Percentiles rank a stretch among this genome's conserved stretches.
phyloP scores from a whole-genome alignment of 2,329 filamentous ascomycete species.

The Aspergillus melleus region DNA sequence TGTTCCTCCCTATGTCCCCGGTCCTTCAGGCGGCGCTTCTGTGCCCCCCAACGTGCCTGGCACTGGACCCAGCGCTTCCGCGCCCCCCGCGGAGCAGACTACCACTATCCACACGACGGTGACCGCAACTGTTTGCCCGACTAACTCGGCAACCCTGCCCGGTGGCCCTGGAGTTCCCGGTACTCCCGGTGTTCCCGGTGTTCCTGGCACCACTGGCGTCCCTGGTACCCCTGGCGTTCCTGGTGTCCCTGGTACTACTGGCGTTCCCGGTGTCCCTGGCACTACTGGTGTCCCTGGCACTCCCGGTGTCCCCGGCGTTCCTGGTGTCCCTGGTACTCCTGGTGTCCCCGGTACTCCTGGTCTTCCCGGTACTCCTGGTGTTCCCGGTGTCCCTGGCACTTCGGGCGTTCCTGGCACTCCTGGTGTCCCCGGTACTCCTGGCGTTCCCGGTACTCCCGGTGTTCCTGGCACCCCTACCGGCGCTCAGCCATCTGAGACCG shows the following conservation, averaged over 20 bases:
- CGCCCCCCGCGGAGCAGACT: neutral
- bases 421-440: too few species aligned
- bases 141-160: neutral
- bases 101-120: too few species aligned
- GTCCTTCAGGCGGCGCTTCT: neutral
- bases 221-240: too few species aligned
- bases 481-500: too few species aligned
- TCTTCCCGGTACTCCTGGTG: too few species aligned
- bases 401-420: too few species aligned
- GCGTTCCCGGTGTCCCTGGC: too few species aligned
- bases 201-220: neutral
- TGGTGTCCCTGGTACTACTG: neutral
- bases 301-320: neutral
- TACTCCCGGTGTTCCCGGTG: too few species aligned
- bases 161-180: neutral
- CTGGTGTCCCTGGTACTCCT: slow-evolving; percentile 9
- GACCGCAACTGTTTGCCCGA: too few species aligned
- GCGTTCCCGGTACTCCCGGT: too few species aligned
- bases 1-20: slow-evolving; percentile 5
- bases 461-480: neutral
- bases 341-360: neutral
- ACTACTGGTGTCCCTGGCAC: neutral
- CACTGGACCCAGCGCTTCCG: too few species aligned
- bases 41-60: neutral
- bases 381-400: too few species aligned